phyloP scores from a whole-genome alignment of 1,284 basidiomycete species.

The Malassezia globosa region DNA sequence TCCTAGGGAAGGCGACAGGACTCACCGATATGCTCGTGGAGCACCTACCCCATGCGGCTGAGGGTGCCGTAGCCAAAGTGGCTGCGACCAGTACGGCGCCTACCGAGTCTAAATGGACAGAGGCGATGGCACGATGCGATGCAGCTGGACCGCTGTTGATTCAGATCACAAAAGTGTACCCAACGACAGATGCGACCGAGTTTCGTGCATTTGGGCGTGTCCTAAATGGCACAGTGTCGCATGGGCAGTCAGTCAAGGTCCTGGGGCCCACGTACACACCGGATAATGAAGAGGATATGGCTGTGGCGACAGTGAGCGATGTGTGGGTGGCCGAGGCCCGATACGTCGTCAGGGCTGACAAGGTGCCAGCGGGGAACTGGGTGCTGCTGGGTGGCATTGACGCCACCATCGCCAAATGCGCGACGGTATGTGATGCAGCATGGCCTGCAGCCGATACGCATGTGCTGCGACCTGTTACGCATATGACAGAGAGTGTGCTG shows the following conservation, averaged over 20 bases:
- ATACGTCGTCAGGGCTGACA: conserved; percentile 80
- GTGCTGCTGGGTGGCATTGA: conserved; percentile 87
- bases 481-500: conserved; percentile 92
- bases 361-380: conserved; percentile 80
- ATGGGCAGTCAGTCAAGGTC: conserved; percentile 81
- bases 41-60: conserved; percentile 72
- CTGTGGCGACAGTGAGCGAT: conserved; percentile 69
- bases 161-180: conserved; percentile 84
- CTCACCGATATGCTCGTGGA: conserved; percentile 84
- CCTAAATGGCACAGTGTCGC: conserved; percentile 74
- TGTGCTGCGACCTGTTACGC: conserved; percentile 88
- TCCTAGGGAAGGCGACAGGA: conserved; percentile 75
- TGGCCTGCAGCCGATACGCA: conserved; percentile 61
- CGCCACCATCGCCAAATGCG: conserved; percentile 85
- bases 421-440: conserved; percentile 56
- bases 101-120: conserved; percentile 47
- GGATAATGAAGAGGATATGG: conserved; percentile 98
- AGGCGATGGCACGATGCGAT: conserved; percentile 70
- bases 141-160: conserved; percentile 79
- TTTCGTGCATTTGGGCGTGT: conserved; percentile 94
- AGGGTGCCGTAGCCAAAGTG: conserved; percentile 63
- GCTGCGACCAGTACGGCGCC: conserved; percentile 31
- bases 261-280: conserved; percentile 91
- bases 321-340: conserved; percentile 82
- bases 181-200: conserved; percentile 84